A percentile compares a stretch with the other conserved stretches of the same genome.
These are phyloP conservation scores for Dictyostelium capitatum DNA, from an alignment of 78 protist genomes.

Conservation along the genomic window DNA sequence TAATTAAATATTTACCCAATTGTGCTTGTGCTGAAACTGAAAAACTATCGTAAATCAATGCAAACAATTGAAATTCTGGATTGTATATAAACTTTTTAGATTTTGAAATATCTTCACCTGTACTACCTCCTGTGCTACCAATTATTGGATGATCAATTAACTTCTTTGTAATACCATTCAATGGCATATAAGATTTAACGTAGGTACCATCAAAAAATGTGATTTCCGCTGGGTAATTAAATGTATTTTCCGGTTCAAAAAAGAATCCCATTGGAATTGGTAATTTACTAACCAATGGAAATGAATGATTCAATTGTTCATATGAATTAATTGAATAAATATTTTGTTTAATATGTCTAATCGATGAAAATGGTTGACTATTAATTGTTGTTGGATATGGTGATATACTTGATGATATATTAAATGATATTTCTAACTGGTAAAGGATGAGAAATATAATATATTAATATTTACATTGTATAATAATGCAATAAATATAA, in stretches of 20 bases:
- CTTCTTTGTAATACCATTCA: conserved; percentile 40
- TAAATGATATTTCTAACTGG: conserved; percentile 15
- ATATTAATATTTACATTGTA: too few relatives aligned
- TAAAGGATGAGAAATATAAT: not conserved
- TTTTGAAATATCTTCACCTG: conserved; percentile 31
- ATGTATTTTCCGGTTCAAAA: conserved; percentile 58
- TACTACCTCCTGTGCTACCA: not conserved
- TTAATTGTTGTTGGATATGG: not conserved
- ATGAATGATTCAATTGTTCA: conserved; percentile 25
- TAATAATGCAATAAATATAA: not conserved
- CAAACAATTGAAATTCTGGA: conserved; percentile 46
- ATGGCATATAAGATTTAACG: conserved; percentile 33
- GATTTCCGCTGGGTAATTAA: conserved; percentile 60
- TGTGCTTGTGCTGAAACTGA: conserved; percentile 49
- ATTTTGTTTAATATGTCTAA: conserved; percentile 60
- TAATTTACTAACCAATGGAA: conserved; percentile 31
- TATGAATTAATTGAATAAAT: conserved; percentile 70
- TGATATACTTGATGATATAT: conserved; percentile 4
- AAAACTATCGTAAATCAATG: conserved; percentile 40
- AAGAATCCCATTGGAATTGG: conserved; percentile 62
- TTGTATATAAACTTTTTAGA: conserved; percentile 53
- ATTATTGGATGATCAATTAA: conserved; percentile 25
- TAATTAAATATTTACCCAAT: conserved; percentile 49
- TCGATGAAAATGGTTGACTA: conserved; percentile 9
- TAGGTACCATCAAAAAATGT: conserved; percentile 62